A percentile compares a stretch with the other conserved stretches of the same genome.
Evolutionary conservation across 257 asterid species (phyloP).

Genomic region (Eucommia ulmoides): DNA sequence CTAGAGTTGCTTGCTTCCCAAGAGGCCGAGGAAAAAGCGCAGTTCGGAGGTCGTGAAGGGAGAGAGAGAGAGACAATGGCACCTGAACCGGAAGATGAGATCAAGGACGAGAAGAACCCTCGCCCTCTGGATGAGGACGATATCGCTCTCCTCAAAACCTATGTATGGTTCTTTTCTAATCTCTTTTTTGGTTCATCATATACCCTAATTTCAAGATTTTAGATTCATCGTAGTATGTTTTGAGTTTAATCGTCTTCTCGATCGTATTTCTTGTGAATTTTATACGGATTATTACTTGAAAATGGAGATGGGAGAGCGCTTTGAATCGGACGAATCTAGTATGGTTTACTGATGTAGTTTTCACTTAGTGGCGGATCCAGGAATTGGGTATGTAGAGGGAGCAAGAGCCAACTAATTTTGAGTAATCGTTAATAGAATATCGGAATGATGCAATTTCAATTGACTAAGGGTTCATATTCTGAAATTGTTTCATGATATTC

Average conservation of each 20-base stretch:
- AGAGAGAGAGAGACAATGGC: background rate
- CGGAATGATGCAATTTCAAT: too few species aligned
- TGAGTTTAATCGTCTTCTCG: background rate
- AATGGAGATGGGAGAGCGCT: background rate
- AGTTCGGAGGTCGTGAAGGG: too few species aligned
- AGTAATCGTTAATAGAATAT: too few species aligned
- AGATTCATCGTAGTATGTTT: background rate
- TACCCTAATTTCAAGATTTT: background rate
- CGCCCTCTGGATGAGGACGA: background rate
- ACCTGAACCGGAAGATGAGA: background rate
- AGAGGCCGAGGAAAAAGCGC: too few species aligned
- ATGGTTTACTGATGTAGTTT: background rate
- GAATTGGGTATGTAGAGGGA: too few species aligned
- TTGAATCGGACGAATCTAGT: background rate
- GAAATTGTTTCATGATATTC: too few species aligned
- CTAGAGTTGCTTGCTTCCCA: too few species aligned
- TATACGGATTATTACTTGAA: background rate
- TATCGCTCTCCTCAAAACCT: slow-evolving; percentile 1
- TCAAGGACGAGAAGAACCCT: slow-evolving; percentile 2
- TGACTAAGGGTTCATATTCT: too few species aligned
- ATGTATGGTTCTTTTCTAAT: background rate
- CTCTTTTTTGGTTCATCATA: background rate
- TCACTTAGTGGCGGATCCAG: too few species aligned
- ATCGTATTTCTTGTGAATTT: background rate
- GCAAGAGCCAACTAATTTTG: too few species aligned